These are phyloP conservation scores for Candida sp. DNA, from an alignment of 1,139 yeast species.

Conservation along the genomic window DNA sequence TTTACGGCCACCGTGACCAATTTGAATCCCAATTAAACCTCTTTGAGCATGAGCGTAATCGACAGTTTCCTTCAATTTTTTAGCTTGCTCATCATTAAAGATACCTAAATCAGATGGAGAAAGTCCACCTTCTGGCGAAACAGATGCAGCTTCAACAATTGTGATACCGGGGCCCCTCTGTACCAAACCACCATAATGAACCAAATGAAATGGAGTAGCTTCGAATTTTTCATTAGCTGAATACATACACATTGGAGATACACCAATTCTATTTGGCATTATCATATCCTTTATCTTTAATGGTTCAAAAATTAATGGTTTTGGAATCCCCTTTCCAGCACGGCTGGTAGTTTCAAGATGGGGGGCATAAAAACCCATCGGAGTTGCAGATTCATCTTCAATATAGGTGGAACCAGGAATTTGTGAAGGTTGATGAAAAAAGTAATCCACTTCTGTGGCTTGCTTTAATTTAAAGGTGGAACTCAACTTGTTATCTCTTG, in stretches of 20 bases:
- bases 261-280: slow-evolving; percentile 47
- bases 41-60: slow-evolving; percentile 53
- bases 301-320: slow-evolving; percentile 15
- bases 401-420: neutral
- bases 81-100: slow-evolving; percentile 50
- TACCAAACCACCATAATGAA: slow-evolving; percentile 41
- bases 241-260: slow-evolving; percentile 62
- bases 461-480: neutral
- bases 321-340: neutral
- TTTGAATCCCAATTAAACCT: slow-evolving; percentile 47
- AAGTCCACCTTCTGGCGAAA: slow-evolving; percentile 39
- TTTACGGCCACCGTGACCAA: slow-evolving; percentile 55
- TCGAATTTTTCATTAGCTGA: slow-evolving; percentile 32
- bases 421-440: neutral
- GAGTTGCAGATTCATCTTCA: neutral
- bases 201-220: slow-evolving; percentile 42
- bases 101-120: slow-evolving; percentile 47
- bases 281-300: slow-evolving; percentile 9
- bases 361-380: no score
- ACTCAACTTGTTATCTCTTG: no score
- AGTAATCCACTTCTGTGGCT: neutral
- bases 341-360: neutral
- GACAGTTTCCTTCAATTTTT: slow-evolving; percentile 41
- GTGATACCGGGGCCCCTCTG: slow-evolving; percentile 51
- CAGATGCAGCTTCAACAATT: slow-evolving; percentile 50